Base-by-base conservation (phyloP, 106 monocot species). In the Ottelia alismoides region DNA sequence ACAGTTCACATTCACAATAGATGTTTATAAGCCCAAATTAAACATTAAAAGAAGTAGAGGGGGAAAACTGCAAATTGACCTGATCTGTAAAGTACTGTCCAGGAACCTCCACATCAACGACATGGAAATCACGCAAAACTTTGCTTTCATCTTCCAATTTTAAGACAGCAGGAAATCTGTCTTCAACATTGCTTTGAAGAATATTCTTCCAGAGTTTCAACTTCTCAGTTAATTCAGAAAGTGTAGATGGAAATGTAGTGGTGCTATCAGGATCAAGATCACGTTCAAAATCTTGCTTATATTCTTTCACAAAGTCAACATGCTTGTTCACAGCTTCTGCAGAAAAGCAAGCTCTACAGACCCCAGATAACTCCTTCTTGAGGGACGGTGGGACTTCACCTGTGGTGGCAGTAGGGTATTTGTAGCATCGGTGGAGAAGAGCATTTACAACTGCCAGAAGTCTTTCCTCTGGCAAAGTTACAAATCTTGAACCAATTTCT, bases 141-240 rank as follows among this genome's bases (percentile, higher is more conserved):
- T 77, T 96, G 70, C 96, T 96, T 58, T 96, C 96, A 61, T 96
- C 96, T 56, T 96, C 96, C 18, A 96, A 74, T 67, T 96, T 96
- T 32, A 96, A 62, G 43, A 85, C 76, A 64, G 96, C 78, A 49
- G 96, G 88, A 66, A 96, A 96, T 63, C 96, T 70, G 62, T 96
- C 88, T 64, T 96, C 96, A 24, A 96, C 88, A 70, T 96, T 96
- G 53, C 84, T 78, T 74, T 96, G 96, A 51, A 96, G 88, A 63
- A 96, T 57, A 66, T 96, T 96, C 61, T 96, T 96, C 96, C 96
- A 96, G 63, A 85, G 96, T 31, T 96, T 96, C 58, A 96, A 56
- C 27, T 82, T 62, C 62, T 89, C 88, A 9, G 96, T 96, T 40
- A 96, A 45, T 32, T 85, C 85, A 55, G 85, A 61, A 0, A 96